These are phyloP conservation scores for Inga laurina DNA, from an alignment of 306 rosid species.

Conservation along the genomic window DNA sequence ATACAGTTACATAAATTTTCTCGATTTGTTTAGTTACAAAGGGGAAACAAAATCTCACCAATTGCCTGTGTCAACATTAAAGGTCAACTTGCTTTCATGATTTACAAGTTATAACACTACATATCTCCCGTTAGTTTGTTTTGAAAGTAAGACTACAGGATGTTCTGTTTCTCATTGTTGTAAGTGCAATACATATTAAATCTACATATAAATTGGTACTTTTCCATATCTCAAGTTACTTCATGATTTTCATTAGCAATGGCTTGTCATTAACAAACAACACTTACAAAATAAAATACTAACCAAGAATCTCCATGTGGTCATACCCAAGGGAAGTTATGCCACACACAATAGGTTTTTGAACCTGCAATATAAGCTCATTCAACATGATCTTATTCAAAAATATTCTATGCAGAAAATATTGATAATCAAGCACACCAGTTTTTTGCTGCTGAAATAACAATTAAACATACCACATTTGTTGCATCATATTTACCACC, in stretches of 20 bases:
- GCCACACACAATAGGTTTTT: constrained; percentile 84
- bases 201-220: background rate
- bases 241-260: constrained; percentile 23
- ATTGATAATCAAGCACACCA: constrained; percentile 28
- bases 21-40: constrained; percentile 5
- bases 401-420: constrained; percentile 13
- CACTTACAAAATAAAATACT: constrained; percentile 47
- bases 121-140: constrained; percentile 10
- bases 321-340: constrained; percentile 94
- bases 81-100: background rate
- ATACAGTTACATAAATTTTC: constrained; percentile 13
- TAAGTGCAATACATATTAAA: constrained; percentile 16
- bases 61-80: constrained; percentile 17
- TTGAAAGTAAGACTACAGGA: constrained; percentile 3
- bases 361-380: constrained; percentile 44
- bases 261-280: constrained; percentile 20
- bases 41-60: constrained; percentile 7
- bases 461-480: constrained; percentile 71
- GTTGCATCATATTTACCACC: constrained; percentile 97
- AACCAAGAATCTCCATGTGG: constrained; percentile 99
- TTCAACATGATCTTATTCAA: constrained; percentile 22
- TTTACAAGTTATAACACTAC: constrained; percentile 10
- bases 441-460: constrained; percentile 13
- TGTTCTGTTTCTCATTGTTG: constrained; percentile 5
- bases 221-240: constrained; percentile 5